Conservation (phyloP, 2,329 filamentous ascomycete species). For the Aspergillus fischeri region DNA sequence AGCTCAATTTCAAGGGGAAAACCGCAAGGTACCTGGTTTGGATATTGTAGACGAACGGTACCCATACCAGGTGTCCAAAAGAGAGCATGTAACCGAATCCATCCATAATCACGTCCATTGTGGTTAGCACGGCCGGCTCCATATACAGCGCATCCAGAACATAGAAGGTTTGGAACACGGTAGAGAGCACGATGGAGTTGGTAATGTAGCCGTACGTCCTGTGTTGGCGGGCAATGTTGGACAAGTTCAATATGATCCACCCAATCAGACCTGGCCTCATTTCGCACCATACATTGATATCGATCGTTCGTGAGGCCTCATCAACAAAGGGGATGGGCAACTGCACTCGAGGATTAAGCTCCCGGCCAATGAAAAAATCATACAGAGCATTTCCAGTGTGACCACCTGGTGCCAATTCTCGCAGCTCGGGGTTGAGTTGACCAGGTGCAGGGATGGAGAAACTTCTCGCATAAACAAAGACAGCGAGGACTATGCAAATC, state of each 20-base stretch:
- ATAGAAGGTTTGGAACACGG: slow-evolving; percentile 74
- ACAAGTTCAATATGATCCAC: slow-evolving; percentile 80
- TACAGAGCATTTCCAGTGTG: slow-evolving; percentile 81
- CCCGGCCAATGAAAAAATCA: slow-evolving; percentile 94
- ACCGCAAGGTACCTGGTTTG: slow-evolving; percentile 81
- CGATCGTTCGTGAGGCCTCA: slow-evolving; percentile 58
- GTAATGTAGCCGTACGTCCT: slow-evolving; percentile 76
- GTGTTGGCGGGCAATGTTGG: slow-evolving; percentile 85
- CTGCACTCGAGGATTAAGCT: slow-evolving; percentile 80
- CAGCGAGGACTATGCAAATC: slow-evolving; percentile 67
- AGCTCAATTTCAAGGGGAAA: slow-evolving; percentile 75
- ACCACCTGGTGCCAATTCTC: slow-evolving; percentile 80
- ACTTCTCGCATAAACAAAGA: slow-evolving; percentile 75
- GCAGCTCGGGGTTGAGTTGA: slow-evolving; percentile 62
- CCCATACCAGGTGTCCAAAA: slow-evolving; percentile 89
- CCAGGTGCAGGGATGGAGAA: slow-evolving; percentile 65
- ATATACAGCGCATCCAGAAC: slow-evolving; percentile 80
- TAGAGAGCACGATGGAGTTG: slow-evolving; percentile 78
- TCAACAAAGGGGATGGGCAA: slow-evolving; percentile 68
- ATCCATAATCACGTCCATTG: slow-evolving; percentile 89
- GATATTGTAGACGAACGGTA: slow-evolving; percentile 82
- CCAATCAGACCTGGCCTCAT: slow-evolving; percentile 87
- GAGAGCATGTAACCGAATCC: slow-evolving; percentile 94
- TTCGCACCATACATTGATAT: slow-evolving; percentile 88
- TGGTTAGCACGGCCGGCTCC: slow-evolving; percentile 84